Base-by-base conservation (phyloP, 805 yeast species). In the Starmerella floris region DNA sequence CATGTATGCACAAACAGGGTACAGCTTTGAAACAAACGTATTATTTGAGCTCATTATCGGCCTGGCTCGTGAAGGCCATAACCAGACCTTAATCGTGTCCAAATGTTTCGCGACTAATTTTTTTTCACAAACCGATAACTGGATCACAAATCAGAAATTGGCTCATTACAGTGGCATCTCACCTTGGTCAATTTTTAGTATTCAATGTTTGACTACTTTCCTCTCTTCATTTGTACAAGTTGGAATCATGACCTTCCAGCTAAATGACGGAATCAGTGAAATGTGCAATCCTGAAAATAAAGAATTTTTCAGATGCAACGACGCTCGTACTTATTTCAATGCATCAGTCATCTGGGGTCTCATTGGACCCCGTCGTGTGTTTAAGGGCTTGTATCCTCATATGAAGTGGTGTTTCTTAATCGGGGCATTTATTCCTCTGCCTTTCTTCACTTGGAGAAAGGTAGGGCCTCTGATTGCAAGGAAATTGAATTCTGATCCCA, bases 321-420 rank as follows among this genome's bases (percentile, higher is more conserved):
- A 59, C 30, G 65, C 60, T 26, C 54, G 58, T 30, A 62, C 77
- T 0, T 70, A 57, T 51, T 74, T 70, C 51, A 69, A 68, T 45
- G 65, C 78, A 9, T 69, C 75, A 3, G 53, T 57, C 22, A 38
- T 53, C 22, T 57, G 61, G 61, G 72, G 73, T 46, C 65, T 66
- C 16, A 59, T 68, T 48, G 72, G 72, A 0, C 74, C 74, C 1
- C 60, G 62, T 16, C 54, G 62, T 5, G 52, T 60, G 17, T 61
- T 62, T 42, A 62, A 68, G 42, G 73, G 73, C 0, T 54, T 77
- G 6, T 78, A 78, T 53, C 83, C 83, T 2, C 62, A 68, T 5
- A 60, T 78, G 49, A 71, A 72, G 55, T 77, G 74, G 70, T 70
- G 79, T 48, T 79, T 78, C 65, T 60, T 77, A 27, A 62, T 76